Conservation (phyloP, 177 flowering plant genomes). For the Vitis hybrid region DNA sequence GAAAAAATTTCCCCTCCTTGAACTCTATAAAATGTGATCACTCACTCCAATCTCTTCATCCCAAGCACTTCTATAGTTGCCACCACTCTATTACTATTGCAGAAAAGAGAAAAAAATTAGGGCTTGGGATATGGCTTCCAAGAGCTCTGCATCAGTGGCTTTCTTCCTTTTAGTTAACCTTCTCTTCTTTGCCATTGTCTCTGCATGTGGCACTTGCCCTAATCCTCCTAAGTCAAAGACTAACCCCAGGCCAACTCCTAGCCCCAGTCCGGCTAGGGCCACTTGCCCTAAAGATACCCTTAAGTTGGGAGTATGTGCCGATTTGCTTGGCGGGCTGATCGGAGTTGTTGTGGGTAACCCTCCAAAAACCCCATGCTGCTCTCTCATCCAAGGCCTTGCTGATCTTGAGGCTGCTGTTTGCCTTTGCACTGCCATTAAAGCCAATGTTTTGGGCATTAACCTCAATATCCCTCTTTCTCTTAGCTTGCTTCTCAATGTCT, state of each 20-base stretch:
- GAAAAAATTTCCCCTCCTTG: neutral
- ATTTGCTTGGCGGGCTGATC: conserved; percentile 32
- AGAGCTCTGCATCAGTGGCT: conserved; percentile 25
- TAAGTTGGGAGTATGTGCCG: conserved; percentile 43
- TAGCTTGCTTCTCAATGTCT: conserved; percentile 39
- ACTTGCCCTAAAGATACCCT: conserved; percentile 46
- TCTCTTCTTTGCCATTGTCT: conserved; percentile 33
- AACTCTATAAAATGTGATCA: conserved; percentile 11
- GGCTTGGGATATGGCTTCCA: conserved; percentile 26
- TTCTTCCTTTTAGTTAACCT: conserved; percentile 36
- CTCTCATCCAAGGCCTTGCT: conserved; percentile 44
- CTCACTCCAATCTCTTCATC: neutral
- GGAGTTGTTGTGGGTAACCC: conserved; percentile 29
- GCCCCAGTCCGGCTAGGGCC: conserved; percentile 3
- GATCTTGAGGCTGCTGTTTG: conserved; percentile 82
- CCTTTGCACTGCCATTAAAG: conserved; percentile 74
- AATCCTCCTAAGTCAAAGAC: conserved; percentile 15
- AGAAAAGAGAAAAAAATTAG: neutral
- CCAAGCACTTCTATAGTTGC: neutral
- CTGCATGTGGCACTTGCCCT: conserved; percentile 32
- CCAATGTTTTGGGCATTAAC: conserved; percentile 60
- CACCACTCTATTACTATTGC: neutral
- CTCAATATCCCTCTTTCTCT: conserved; percentile 52
- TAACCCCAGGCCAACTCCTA: conserved; percentile 12
- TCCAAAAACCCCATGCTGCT: conserved; percentile 47